Percentiles rank a stretch among this genome's conserved stretches.
These are phyloP conservation scores for Synchytrium microbalum DNA, from an alignment of 371 early-diverging fungal genomes.

Conservation along the genomic window DNA sequence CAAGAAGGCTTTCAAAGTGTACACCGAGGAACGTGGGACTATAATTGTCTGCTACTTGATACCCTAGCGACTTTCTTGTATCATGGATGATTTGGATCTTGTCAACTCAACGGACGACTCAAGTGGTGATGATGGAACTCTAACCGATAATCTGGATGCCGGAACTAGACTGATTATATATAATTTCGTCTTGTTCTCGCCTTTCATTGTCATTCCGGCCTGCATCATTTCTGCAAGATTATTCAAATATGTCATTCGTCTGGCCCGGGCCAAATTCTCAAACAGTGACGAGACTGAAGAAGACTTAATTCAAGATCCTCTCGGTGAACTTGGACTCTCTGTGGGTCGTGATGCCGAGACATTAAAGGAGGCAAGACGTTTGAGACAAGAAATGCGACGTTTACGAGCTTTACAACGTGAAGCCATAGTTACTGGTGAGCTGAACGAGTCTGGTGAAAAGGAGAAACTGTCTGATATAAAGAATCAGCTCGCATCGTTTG, in stretches of 20 bases:
- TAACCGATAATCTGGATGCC: background rate
- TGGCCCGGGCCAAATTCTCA: slow-evolving; percentile 26
- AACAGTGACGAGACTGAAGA: slow-evolving; percentile 21
- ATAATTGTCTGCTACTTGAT: too few species aligned
- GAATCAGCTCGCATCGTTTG: slow-evolving; percentile 18
- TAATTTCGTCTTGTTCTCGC: slow-evolving; percentile 26
- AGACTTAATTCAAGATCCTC: slow-evolving; percentile 37
- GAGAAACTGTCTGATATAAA: background rate
- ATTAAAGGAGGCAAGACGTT: slow-evolving; percentile 32
- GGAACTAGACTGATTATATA: background rate
- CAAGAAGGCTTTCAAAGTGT: too few species aligned
- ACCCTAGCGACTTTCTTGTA: too few species aligned
- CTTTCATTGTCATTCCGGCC: slow-evolving; percentile 35
- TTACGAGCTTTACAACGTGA: slow-evolving; percentile 6
- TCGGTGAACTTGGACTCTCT: slow-evolving; percentile 35
- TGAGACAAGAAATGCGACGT: slow-evolving; percentile 32
- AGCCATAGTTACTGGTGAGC: background rate
- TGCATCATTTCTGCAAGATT: slow-evolving; percentile 29
- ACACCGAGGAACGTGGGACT: too few species aligned
- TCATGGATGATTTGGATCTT: too few species aligned
- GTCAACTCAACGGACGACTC: background rate
- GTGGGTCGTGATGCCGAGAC: slow-evolving; percentile 32
- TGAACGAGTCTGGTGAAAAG: slow-evolving; percentile 5
- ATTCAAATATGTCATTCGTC: slow-evolving; percentile 30
- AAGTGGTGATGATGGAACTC: background rate